A percentile compares a stretch with the other conserved stretches of the same genome.
Evolutionary conservation across 345 rosid species (phyloP).

Genomic region (Ceriops zippeliana): DNA sequence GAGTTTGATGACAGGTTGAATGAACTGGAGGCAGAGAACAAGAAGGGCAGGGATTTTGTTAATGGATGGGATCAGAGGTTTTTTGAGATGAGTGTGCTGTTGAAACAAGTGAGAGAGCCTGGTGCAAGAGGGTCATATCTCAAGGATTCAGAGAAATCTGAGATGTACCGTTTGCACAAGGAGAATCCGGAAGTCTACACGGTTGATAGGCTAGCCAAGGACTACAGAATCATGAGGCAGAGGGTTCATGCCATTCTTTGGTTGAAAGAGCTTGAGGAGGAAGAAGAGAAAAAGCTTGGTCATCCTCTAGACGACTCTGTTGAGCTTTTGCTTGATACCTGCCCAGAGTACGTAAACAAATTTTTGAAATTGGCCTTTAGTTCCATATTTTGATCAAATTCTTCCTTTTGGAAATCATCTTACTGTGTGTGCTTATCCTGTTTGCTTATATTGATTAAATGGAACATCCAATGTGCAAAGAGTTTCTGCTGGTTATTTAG

Average conservation of each 20-base stretch:
- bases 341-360: constrained; percentile 64
- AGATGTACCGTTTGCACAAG: constrained; percentile 88
- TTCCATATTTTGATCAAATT: background rate
- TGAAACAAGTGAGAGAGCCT: constrained; percentile 84
- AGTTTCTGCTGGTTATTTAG: too few relatives aligned
- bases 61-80: constrained; percentile 55
- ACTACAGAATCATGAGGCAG: constrained; percentile 93
- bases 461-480: background rate
- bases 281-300: constrained; percentile 84
- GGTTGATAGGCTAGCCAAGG: constrained; percentile 77
- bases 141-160: constrained; percentile 91
- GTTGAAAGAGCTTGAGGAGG: constrained; percentile 85
- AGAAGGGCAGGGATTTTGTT: constrained; percentile 45
- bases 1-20: constrained; percentile 45
- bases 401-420: background rate
- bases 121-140: constrained; percentile 87
- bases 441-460: background rate
- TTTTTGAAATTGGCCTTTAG: background rate
- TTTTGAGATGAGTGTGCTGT: constrained; percentile 45
- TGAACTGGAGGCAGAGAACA: constrained; percentile 46
- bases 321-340: constrained; percentile 78
- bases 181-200: constrained; percentile 81
- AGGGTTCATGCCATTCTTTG: constrained; percentile 95
- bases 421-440: background rate
- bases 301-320: constrained; percentile 88